Percentiles rank a stretch among this genome's conserved stretches.
Evolutionary conservation across 2,329 filamentous ascomycete species (phyloP).

Genomic region (Trichoderma polysporum): DNA sequence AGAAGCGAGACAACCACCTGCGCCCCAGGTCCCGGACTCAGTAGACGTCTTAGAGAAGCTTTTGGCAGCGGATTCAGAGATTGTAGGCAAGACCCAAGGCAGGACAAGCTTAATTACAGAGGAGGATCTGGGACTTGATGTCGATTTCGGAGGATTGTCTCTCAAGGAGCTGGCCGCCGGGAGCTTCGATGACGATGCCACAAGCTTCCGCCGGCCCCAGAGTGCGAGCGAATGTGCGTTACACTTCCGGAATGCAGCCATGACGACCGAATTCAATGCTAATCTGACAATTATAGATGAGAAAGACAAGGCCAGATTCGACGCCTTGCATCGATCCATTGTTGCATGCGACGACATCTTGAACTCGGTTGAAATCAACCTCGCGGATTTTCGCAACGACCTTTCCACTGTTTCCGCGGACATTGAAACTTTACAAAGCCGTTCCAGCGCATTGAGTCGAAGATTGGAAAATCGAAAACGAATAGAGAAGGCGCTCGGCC

Average conservation of each 20-base stretch:
- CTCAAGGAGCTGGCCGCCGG: conserved; percentile 64
- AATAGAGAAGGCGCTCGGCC: conserved; percentile 83
- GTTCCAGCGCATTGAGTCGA: conserved; percentile 79
- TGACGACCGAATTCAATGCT: not conserved
- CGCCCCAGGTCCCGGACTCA: conserved; percentile 59
- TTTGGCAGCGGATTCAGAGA: conserved; percentile 34
- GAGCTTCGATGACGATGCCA: conserved; percentile 24
- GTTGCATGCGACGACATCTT: conserved; percentile 88
- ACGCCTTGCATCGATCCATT: conserved; percentile 89
- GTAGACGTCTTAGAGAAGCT: conserved; percentile 63
- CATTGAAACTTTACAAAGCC: conserved; percentile 87
- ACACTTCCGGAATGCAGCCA: not conserved
- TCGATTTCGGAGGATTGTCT: conserved; percentile 77
- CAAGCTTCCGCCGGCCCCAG: conserved; percentile 51
- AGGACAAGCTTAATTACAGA: conserved; percentile 38
- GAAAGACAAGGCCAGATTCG: conserved; percentile 77
- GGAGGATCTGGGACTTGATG: conserved; percentile 61
- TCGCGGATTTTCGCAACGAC: conserved; percentile 91
- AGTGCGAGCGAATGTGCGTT: conserved; percentile 70
- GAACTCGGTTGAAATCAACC: conserved; percentile 86
- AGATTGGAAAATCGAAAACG: conserved; percentile 85
- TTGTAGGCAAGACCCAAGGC: conserved; percentile 19
- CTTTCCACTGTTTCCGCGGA: conserved; percentile 89
- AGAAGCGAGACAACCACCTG: conserved; percentile 59
- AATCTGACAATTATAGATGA: conserved; percentile 55